Conservation (phyloP, 169 alveolate genomes). For the Plasmodium gallinaceum region DNA sequence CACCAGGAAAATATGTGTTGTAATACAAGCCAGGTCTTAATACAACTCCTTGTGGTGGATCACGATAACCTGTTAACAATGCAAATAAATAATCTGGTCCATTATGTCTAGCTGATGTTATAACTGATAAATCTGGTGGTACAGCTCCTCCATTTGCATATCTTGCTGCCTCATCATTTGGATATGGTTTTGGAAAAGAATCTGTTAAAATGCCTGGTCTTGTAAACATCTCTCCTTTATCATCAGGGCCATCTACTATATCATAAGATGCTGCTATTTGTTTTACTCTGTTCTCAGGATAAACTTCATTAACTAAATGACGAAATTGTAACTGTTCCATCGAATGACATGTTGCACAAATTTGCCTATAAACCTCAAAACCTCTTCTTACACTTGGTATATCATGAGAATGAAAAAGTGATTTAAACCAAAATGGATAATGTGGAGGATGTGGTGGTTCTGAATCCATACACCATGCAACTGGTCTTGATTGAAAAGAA, state of each 20-base stretch:
- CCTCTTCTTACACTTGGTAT: conserved; percentile 91
- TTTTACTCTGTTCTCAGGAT: conserved; percentile 90
- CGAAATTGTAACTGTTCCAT: conserved; percentile 90
- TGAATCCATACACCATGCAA: conserved; percentile 91
- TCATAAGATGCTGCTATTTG: conserved; percentile 91
- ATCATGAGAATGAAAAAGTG: conserved; percentile 90
- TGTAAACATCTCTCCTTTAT: conserved; percentile 90
- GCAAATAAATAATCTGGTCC: conserved; percentile 96
- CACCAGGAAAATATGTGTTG: conserved; percentile 96
- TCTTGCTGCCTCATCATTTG: conserved; percentile 94
- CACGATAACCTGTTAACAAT: conserved; percentile 95
- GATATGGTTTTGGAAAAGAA: conserved; percentile 91
- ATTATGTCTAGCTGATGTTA: conserved; percentile 92
- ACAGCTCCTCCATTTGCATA: conserved; percentile 96
- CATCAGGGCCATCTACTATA: conserved; percentile 92
- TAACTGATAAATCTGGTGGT: conserved; percentile 96
- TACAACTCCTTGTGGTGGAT: conserved; percentile 96
- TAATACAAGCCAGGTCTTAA: conserved; percentile 95
- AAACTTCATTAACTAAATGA: conserved; percentile 89
- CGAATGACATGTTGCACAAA: conserved; percentile 92
- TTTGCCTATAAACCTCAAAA: conserved; percentile 91
- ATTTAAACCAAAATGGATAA: conserved; percentile 92
- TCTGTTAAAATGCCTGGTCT: conserved; percentile 90
- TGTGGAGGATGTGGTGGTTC: conserved; percentile 90
- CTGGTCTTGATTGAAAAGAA: conserved; percentile 89